Evolutionary conservation across 768 basidiomycete species (phyloP).

Genomic region (Neoboletus magnificus): DNA sequence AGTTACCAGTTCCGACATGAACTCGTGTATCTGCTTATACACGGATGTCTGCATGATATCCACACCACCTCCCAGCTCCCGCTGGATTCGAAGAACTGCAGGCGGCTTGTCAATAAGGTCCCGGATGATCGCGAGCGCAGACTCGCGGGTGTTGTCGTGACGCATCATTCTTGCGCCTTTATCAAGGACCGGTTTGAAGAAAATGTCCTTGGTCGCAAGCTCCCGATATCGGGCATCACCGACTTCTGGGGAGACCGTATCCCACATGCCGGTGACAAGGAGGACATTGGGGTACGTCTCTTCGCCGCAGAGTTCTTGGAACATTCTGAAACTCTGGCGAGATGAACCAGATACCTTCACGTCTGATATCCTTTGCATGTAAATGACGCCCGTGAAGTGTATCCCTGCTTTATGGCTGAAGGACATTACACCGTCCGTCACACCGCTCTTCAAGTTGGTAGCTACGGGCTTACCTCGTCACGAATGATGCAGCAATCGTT

Average conservation of each 20-base stretch:
- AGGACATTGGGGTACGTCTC: constrained; percentile 43
- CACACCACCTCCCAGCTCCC: constrained; percentile 46
- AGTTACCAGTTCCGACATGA: constrained; percentile 44
- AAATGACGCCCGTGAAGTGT: constrained; percentile 46
- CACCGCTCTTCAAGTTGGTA: neutral
- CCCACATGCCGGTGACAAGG: constrained; percentile 55
- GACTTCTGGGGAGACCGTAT: constrained; percentile 31
- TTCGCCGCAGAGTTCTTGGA: constrained; percentile 51
- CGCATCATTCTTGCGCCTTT: constrained; percentile 44
- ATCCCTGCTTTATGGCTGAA: constrained; percentile 23
- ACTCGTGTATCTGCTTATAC: constrained; percentile 48
- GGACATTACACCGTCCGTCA: neutral
- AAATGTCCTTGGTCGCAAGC: constrained; percentile 39
- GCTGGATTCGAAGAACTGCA: constrained; percentile 47
- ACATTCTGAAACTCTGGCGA: constrained; percentile 46
- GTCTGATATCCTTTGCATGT: constrained; percentile 52
- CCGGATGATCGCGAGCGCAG: constrained; percentile 44
- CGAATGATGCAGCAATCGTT: constrained; percentile 43
- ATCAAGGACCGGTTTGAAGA: constrained; percentile 49
- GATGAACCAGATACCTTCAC: constrained; percentile 46
- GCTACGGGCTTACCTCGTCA: constrained; percentile 19
- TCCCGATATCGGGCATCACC: constrained; percentile 42
- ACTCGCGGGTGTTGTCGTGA: constrained; percentile 41
- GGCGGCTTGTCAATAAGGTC: constrained; percentile 38
- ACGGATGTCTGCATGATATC: constrained; percentile 51